Evolutionary conservation across 2,329 filamentous ascomycete species (phyloP), one percentile per base, ranked within the genome.

Genomic region (Colletotrichum lindemuthianum): DNA sequence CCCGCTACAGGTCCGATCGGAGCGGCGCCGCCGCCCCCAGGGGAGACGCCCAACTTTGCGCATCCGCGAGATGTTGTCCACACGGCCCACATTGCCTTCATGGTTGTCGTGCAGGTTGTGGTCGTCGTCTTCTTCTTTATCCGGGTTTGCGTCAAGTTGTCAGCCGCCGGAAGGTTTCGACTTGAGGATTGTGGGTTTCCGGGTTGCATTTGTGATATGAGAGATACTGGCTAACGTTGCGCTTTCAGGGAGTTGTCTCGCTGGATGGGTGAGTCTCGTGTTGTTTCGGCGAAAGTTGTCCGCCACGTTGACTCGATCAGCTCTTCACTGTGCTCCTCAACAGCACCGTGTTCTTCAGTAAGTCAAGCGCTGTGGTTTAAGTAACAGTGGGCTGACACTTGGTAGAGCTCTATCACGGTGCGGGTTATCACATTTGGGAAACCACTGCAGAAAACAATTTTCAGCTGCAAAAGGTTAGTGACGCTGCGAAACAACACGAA

Each of bases 31-130:
- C 64, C 64, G 54, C 64, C 64, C 32, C 54, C 49, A 39, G 64
- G 64, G 34, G 64, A 59, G 44, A 66, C 48, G 44, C 60, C 64
- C 54, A 16, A 67, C 50, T 67, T 67, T 45, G 41, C 57, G 34
- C 24, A 56, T 13, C 65, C 65, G 37, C 63, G 57, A 5, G 65
- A 67, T 53, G 63, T 37, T 39, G 39, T 59, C 3, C 50, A 51
- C 34, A 44, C 13, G 32, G 10, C 48, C n/a, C 58, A 66, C 54
- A 34, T 45, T 24, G 50, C 48, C 24, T 60, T 52, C 48, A 65
- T 54, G 54, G 5, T 13, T 49, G 10, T 58, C 6, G 33, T 65
- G 0, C 53, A 60, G 47, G 34, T 40, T 13, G 16, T 60, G 24
- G 43, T 65, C n/a, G 50, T 56, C 16, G 9, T 65, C 8, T 66